A percentile compares a stretch with the other conserved stretches of the same genome.
These are phyloP conservation scores for Eutrema yunnanense DNA, from an alignment of 345 rosid genomes.

Conservation along the genomic window DNA sequence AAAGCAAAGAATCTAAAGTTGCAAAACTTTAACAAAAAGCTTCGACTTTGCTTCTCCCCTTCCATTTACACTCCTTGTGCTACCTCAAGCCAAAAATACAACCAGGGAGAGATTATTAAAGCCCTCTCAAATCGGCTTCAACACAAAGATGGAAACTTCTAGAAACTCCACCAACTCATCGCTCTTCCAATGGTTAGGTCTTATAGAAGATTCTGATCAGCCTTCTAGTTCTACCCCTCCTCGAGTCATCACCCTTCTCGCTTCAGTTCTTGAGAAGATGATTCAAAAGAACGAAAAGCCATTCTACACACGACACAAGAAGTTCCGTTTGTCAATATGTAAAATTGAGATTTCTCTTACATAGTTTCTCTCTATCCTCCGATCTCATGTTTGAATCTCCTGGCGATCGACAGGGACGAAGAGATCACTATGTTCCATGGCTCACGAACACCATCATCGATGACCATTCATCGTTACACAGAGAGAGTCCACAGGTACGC, in stretches of 20 bases:
- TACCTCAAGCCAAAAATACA: neutral
- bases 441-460: conserved; percentile 19
- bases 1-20: conserved; percentile 28
- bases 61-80: neutral
- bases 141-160: conserved; percentile 18
- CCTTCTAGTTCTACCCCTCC: conserved; percentile 20
- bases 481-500: conserved; percentile 32
- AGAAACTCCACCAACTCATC: conserved; percentile 7
- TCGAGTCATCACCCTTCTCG: conserved; percentile 22
- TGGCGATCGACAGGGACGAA: conserved; percentile 1
- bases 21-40: conserved; percentile 17
- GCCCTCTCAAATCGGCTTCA: neutral
- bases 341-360: neutral
- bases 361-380: neutral
- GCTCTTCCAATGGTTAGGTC: conserved; percentile 26
- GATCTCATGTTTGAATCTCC: conserved; percentile 9
- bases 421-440: conserved; percentile 33
- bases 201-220: conserved; percentile 21
- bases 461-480: conserved; percentile 23
- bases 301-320: conserved; percentile 3
- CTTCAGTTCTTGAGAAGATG: conserved; percentile 27
- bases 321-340: conserved; percentile 17
- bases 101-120: neutral
- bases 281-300: conserved; percentile 17
- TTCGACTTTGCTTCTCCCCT: conserved; percentile 12